Evolutionary conservation across 345 rosid species (phyloP).

Genomic region (Gossypium arboreum): DNA sequence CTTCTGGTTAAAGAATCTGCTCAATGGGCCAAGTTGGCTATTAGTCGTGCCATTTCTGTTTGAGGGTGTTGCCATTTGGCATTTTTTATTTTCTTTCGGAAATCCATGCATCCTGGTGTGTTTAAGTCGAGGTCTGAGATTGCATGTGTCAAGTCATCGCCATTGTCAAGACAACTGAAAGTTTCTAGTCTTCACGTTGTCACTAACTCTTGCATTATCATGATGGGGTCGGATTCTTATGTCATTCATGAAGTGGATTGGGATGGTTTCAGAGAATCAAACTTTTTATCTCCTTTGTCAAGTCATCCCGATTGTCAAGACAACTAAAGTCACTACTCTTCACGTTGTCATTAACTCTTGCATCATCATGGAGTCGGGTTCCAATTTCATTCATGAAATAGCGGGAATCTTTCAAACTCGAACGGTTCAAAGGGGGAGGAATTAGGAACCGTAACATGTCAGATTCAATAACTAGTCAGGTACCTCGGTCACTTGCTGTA

Average conservation of each 20-base stretch:
- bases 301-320: too few species aligned
- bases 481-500: conserved; percentile 11
- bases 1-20: conserved; percentile 63
- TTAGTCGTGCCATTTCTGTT: conserved; percentile 65
- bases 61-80: conserved; percentile 34
- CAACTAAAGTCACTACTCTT: too few species aligned
- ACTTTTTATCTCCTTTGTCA: too few species aligned
- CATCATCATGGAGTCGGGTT: too few species aligned
- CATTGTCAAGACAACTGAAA: conserved; percentile 40
- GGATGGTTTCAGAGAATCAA: conserved; percentile 13
- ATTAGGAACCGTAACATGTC: neutral
- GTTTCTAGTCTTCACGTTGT: conserved; percentile 30
- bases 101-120: conserved; percentile 51
- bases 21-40: conserved; percentile 76
- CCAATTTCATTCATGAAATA: neutral
- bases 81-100: conserved; percentile 18
- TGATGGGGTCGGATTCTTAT: conserved; percentile 32
- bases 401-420: conserved; percentile 10
- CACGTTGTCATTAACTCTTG: too few species aligned
- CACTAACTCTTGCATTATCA: conserved; percentile 52
- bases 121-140: conserved; percentile 37
- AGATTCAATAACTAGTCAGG: conserved; percentile 6
- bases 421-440: conserved; percentile 15
- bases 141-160: conserved; percentile 49
- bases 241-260: conserved; percentile 20